Evolutionary conservation across 2,329 filamentous ascomycete genomes (phyloP), one percentile per base, ranked within the genome.

Genomic region (Fusarium compactum): DNA sequence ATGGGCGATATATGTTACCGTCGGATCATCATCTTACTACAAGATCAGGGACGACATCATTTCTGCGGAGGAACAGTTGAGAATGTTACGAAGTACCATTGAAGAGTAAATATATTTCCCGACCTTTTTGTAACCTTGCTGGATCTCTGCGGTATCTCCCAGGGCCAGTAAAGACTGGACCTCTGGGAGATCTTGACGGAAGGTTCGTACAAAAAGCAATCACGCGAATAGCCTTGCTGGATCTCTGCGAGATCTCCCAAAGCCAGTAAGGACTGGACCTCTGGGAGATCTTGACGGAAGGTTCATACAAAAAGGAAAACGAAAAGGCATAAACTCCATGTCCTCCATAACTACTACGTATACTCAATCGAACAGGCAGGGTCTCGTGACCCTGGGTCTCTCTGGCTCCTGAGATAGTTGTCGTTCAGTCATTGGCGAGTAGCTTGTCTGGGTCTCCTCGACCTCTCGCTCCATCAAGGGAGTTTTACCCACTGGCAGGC

Each of bases 381-480:
- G 29, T 20, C 15, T 24, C 10, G 7, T 11, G 15, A 14, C 29
- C 18, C 6, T 56, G 30, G 12, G 22, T 56, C n/a, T 47, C 24
- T 47, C 43, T 29, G 22, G 53, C 12, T 30, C 53, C 53, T 30
- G 43, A 56, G 24, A 40, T 24, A 22, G 5, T 56, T 56, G 53
- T 12, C 53, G 18, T 15, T 27, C 43, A 47, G 43, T 20, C 24
- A 30, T 30, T 32, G 53, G 53, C 53, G 53, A 47, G 43, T 38
- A 22, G 24, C 53, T 56, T 56, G 43, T 30, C 53, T 40, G 53
- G 53, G 53, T 24, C 24, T 47, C 29, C 43, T 18, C 53, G n/a
- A 40, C 44, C 53, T 56, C 43, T 25, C 2, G 15, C 29, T 38
- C 38, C 32, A 1, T 25, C 2, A 22, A 14, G 34, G 34, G 14